Evolutionary conservation across 1,139 yeast species (phyloP).

Genomic region (Nadsonia commutata): DNA sequence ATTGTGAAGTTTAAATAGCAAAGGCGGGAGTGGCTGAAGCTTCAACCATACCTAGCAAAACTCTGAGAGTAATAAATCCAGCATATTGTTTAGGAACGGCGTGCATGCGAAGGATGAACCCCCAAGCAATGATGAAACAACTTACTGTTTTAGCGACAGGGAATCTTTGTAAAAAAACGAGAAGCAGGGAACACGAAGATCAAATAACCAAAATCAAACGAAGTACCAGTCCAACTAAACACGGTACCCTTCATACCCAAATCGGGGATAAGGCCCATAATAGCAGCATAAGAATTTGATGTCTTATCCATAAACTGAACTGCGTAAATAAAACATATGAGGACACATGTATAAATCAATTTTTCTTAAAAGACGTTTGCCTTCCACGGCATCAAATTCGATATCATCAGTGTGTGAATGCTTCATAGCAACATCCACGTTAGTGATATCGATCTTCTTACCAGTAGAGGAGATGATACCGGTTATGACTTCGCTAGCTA

Average conservation of each 20-base stretch:
- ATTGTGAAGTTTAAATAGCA: slow-evolving; percentile 40
- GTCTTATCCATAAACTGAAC: slow-evolving; percentile 55
- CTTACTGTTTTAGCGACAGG: slow-evolving; percentile 36
- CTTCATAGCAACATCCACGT: neutral
- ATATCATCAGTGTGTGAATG: neutral
- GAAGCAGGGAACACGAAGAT: slow-evolving; percentile 38
- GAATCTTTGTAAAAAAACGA: slow-evolving; percentile 32
- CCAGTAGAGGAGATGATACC: neutral
- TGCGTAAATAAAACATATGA: slow-evolving; percentile 38
- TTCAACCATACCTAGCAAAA: slow-evolving; percentile 42
- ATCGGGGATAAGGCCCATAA: slow-evolving; percentile 38
- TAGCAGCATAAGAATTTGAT: slow-evolving; percentile 41
- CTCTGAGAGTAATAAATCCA: slow-evolving; percentile 35
- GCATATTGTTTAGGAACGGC: slow-evolving; percentile 36
- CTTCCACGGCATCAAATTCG: no score
- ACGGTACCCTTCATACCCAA: slow-evolving; percentile 22
- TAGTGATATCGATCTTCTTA: neutral
- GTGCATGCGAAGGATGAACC: slow-evolving; percentile 34
- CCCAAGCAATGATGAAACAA: slow-evolving; percentile 35
- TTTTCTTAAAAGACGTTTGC: slow-evolving; percentile 30
- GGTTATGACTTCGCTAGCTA: no score
- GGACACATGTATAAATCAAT: slow-evolving; percentile 43
- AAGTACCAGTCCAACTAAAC: slow-evolving; percentile 40
- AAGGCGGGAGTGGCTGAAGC: slow-evolving; percentile 44
- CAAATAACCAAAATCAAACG: slow-evolving; percentile 37